Evolutionary conservation across 2,329 filamentous ascomycete genomes (phyloP), one percentile per base, ranked within the genome.

Genomic region (Xylaria digitata): DNA sequence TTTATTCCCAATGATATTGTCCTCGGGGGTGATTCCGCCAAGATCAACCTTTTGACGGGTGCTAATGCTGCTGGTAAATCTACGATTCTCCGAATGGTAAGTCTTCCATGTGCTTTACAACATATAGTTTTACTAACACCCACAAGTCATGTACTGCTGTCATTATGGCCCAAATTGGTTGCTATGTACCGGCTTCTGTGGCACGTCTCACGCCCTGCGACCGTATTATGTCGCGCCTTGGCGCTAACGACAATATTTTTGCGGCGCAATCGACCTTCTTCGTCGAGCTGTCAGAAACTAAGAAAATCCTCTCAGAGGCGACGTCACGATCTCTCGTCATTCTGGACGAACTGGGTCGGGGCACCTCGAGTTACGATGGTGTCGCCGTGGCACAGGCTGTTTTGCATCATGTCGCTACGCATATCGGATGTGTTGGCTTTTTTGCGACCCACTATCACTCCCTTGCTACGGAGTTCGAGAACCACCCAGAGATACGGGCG

Each of bases 231-330:
- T 98, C 95, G 9, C 93, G 96, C 52, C 88, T 99, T 0, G 96
- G 96, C 9, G 96, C 96, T 54, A 97, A 98, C 75, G 96, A 99
- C 87, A 98, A 98, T 80, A 99, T 99, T 74, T 98, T 99, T 77
- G 96, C 95, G 1, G 93, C 95, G 0, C 96, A 99, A 79, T 97
- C 93, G 15, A 99, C 96, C 2, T 99, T 99, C 84, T 98, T 99
- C 76, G 95, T 99, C 32, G 96, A 99, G 80, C 84, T 99, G 1
- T 94, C 94, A 0, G 96, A 99, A 79, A 99, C 96, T 0, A 97
- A 98, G 83, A 98, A 98, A 84, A 99, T 99, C 57, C 85, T 99
- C 0, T 89, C 93, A 0, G 96, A 98, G 81, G 96, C 96, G 0
- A 97, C 95, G 0, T 92, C 95, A 0, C 92, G 95, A 11, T 97